Conservation (phyloP, 768 basidiomycete species). For the Xerocomus potaroensis region DNA sequence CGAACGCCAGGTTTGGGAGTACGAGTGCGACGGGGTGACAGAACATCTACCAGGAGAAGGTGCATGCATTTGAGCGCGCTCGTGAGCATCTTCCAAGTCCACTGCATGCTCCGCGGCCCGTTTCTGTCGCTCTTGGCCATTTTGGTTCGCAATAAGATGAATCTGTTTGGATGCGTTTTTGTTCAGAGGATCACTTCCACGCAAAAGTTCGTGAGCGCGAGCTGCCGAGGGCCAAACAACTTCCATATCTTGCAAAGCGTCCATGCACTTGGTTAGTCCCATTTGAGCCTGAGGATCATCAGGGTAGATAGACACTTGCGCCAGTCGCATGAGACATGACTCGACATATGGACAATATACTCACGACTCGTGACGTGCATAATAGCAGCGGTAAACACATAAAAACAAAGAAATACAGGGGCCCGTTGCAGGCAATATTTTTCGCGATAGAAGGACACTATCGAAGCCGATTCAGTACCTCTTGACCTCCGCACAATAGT, state of each 20-base stretch:
- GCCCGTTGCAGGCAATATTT: slow-evolving; percentile 57
- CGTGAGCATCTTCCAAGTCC: slow-evolving; percentile 33
- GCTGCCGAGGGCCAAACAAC: slow-evolving; percentile 73
- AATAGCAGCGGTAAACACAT: slow-evolving; percentile 73
- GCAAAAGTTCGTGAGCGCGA: slow-evolving; percentile 68
- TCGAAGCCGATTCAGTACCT: slow-evolving; percentile 1
- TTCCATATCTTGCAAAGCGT: slow-evolving; percentile 60
- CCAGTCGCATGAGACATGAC: slow-evolving; percentile 1
- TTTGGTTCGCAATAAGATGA: slow-evolving; percentile 7
- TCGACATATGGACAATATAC: slow-evolving; percentile 27
- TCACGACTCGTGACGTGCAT: slow-evolving; percentile 73
- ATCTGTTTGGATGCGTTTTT: slow-evolving; percentile 1
- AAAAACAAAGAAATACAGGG: slow-evolving; percentile 71
- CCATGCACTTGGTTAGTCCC: slow-evolving; percentile 65
- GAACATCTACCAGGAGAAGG: slow-evolving; percentile 3
- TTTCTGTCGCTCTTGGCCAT: slow-evolving; percentile 43
- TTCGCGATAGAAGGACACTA: slow-evolving; percentile 59
- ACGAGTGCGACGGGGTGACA: slow-evolving; percentile 13
- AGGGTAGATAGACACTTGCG: slow-evolving; percentile 57
- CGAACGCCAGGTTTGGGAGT: slow-evolving; percentile 29
- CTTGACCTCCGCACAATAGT: neutral
- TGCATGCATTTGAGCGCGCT: slow-evolving; percentile 20
- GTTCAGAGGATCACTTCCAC: slow-evolving; percentile 47
- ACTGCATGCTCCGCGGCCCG: slow-evolving; percentile 54
- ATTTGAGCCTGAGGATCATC: slow-evolving; percentile 64